Evolutionary conservation across 495 filamentous ascomycete species (phyloP).

Genomic region (Trichoderma orchidacearum): DNA sequence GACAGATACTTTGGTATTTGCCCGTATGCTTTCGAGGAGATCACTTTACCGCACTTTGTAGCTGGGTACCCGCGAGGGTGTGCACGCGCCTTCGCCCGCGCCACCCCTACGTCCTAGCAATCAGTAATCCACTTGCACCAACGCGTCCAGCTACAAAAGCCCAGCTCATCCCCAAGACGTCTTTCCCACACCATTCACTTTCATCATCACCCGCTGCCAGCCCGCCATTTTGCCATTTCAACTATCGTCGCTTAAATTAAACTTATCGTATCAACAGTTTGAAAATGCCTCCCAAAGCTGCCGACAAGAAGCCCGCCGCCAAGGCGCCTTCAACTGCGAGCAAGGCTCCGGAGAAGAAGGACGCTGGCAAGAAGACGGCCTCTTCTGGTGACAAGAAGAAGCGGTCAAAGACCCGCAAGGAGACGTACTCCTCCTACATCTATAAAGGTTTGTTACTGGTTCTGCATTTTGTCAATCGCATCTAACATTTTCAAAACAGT

Average conservation of each 20-base stretch:
- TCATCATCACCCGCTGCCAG: conserved; percentile 13
- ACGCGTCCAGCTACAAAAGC: conserved; percentile 40
- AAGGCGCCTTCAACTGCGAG: conserved; percentile 81
- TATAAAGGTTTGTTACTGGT: conserved; percentile 75
- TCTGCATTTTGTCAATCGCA: conserved; percentile 4
- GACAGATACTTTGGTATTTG: too few species aligned
- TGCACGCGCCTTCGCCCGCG: neutral
- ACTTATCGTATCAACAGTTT: conserved; percentile 9
- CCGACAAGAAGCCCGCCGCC: conserved; percentile 95
- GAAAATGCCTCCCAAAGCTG: conserved; percentile 92
- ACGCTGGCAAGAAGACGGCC: conserved; percentile 98
- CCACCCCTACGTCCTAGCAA: conserved; percentile 9
- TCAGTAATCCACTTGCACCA: conserved; percentile 31
- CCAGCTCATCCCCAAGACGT: conserved; percentile 27
- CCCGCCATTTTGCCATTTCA: neutral
- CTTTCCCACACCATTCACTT: conserved; percentile 29
- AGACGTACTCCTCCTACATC: conserved; percentile 99
- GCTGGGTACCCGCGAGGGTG: neutral
- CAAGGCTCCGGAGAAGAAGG: conserved; percentile 87
- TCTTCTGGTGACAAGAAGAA: conserved; percentile 98
- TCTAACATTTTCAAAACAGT: conserved; percentile 44
- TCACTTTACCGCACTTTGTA: too few species aligned
- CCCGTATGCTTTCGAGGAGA: too few species aligned
- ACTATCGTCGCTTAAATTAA: neutral
- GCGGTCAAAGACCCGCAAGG: conserved; percentile 99